Percentiles rank a stretch among this genome's conserved stretches.
These are phyloP conservation scores for Zygosaccharomyces pseudorouxii DNA, from an alignment of 805 yeast species.

Conservation along the genomic window DNA sequence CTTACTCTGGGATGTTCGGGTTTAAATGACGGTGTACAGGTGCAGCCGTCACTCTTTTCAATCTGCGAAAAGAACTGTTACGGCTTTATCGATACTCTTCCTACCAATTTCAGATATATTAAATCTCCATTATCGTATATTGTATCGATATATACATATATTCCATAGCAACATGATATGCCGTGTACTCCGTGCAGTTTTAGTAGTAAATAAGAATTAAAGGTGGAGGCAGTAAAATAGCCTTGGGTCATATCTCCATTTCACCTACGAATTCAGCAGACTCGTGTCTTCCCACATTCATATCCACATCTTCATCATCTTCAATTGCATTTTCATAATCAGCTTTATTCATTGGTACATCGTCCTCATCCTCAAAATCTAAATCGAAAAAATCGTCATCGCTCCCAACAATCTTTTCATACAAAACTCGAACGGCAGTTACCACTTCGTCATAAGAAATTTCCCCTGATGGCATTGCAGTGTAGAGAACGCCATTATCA, in stretches of 20 bases:
- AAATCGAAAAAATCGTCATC: slow-evolving; percentile 95
- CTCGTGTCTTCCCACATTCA: slow-evolving; percentile 23
- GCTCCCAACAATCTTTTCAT: slow-evolving; percentile 78
- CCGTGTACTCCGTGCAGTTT: not conserved
- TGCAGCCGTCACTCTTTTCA: not conserved
- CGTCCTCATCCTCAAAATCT: slow-evolving; percentile 94
- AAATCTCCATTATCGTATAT: slow-evolving; percentile 5
- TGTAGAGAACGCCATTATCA: slow-evolving; percentile 46
- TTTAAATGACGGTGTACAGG: not conserved
- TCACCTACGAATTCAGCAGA: slow-evolving; percentile 40
- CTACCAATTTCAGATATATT: not conserved
- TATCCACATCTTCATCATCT: slow-evolving; percentile 29
- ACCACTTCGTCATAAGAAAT: slow-evolving; percentile 88
- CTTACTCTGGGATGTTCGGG: not conserved
- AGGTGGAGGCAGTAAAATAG: not conserved
- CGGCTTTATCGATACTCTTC: no score
- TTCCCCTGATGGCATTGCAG: slow-evolving; percentile 75
- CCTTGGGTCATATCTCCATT: slow-evolving; percentile 32
- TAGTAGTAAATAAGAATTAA: not conserved
- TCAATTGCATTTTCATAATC: slow-evolving; percentile 29
- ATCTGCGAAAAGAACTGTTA: not conserved
- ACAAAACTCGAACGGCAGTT: slow-evolving; percentile 71
- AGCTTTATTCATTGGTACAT: slow-evolving; percentile 21
- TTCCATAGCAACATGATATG: not conserved
- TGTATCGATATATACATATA: slow-evolving; percentile 2